Evolutionary conservation across 805 yeast species (phyloP), one percentile per base, ranked within the genome.

Genomic region (Starmerella sirachaensis): DNA sequence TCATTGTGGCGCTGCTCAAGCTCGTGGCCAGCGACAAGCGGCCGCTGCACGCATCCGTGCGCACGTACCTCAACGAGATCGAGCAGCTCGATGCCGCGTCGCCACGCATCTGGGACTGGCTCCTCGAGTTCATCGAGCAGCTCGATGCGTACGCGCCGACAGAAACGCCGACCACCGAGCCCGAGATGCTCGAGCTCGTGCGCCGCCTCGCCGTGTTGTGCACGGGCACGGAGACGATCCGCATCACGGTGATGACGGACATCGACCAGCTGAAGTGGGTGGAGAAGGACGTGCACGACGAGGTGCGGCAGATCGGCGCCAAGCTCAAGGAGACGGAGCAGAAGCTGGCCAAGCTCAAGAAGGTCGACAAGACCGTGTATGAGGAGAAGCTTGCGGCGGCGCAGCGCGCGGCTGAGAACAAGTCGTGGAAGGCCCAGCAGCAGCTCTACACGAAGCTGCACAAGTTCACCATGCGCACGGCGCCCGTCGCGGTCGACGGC

Each of bases 161-260:
- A 12, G 41, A 22, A 13, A 37, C 37, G 28, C 47, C 47, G 11
- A 28, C 35, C 13, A 40, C 37, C 12, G 56, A 55, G 33, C 35
- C 47, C 14, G 48, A 48, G 33, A 44, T 51, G 18, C 52, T 59
- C 22, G 48, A 46, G 18, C 49, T 53, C 19, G 25, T 60, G 7
- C 41, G 51, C 2, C 41, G 54, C 20, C 49, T 60, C 13, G 35
- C 56, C 33, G 48, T 47, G 4, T 31, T 57, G 5, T 51, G 56
- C 22, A 42, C 59, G 6, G 45, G 55, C n/a, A 58, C 63, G 4
- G 61, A 54, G 24, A 55, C 60, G 18, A 50, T 60, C 31, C 51
- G 64, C 11, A 38, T 54, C 31, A 58, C 59, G 4, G 47, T 60
- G 16, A 48, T 45, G 27, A 47, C 50, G 16, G 63, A 59, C 37